A percentile compares a stretch with the other conserved stretches of the same genome.
Evolutionary conservation across 768 basidiomycete genomes (phyloP).

Genomic region (Phlebiopsis flavidoalba): DNA sequence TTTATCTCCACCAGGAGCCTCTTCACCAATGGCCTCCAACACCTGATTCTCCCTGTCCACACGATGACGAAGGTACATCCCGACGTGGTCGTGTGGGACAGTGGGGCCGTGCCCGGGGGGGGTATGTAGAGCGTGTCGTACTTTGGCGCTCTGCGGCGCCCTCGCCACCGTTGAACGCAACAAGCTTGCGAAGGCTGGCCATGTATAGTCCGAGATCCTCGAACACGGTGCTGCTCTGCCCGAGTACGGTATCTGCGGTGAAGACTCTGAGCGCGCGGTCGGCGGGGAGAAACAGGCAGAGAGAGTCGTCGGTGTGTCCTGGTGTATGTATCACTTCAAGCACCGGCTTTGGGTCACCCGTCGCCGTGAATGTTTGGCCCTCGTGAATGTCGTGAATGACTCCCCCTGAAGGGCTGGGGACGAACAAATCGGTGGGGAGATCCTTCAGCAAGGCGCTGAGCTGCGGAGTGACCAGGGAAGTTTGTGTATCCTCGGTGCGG

Average conservation of each 20-base stretch:
- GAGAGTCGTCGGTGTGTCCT: constrained; percentile 86
- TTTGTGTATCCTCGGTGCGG: constrained; percentile 73
- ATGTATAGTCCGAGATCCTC: constrained; percentile 76
- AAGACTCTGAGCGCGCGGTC: constrained; percentile 76
- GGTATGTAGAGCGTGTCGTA: constrained; percentile 63
- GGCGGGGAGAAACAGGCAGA: constrained; percentile 63
- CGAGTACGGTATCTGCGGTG: constrained; percentile 88
- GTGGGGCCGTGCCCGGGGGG: constrained; percentile 90
- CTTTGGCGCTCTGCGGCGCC: constrained; percentile 29
- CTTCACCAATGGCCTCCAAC: constrained; percentile 39
- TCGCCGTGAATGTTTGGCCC: constrained; percentile 42
- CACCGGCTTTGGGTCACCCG: constrained; percentile 14
- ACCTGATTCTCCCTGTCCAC: constrained; percentile 80
- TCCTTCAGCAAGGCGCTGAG: constrained; percentile 37
- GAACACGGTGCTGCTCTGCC: constrained; percentile 87
- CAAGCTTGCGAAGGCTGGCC: constrained; percentile 53
- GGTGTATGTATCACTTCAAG: constrained; percentile 80
- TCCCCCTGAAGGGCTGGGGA: constrained; percentile 35
- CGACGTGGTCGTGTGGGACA: constrained; percentile 60
- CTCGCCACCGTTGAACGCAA: constrained; percentile 24
- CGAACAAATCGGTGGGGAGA: constrained; percentile 41
- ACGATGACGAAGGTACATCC: constrained; percentile 75
- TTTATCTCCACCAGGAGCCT: constrained; percentile 23
- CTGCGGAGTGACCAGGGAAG: constrained; percentile 33
- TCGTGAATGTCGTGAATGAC: constrained; percentile 57